Evolutionary conservation across 83 land plant genomes (phyloP).

Genomic region (Picea mariana): DNA sequence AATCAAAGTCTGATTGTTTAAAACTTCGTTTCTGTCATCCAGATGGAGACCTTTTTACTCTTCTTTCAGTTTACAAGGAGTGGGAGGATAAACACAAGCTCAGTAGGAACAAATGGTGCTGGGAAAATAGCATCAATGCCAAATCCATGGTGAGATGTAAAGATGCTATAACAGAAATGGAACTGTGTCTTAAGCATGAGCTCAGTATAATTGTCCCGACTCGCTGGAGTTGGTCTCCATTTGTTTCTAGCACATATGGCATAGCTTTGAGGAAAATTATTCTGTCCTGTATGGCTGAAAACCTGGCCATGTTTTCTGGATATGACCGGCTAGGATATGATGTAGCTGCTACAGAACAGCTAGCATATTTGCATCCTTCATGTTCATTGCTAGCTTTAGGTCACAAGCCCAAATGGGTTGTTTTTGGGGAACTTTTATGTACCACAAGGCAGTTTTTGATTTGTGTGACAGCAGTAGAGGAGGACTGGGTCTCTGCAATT

Average conservation of each 20-base stretch:
- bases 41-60: conserved; percentile 80
- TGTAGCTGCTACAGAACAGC: too few species aligned
- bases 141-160: too few species aligned
- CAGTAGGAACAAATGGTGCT: conserved; percentile 20
- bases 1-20: conserved; percentile 66
- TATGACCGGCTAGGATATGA: too few species aligned
- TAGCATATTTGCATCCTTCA: too few species aligned
- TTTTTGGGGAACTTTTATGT: conserved; percentile 66
- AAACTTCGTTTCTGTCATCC: conserved; percentile 80
- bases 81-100: conserved; percentile 48
- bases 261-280: conserved; percentile 42
- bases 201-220: too few species aligned
- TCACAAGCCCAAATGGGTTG: conserved; percentile 71
- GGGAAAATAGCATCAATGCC: too few species aligned
- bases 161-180: too few species aligned
- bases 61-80: conserved; percentile 71
- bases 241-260: conserved; percentile 26
- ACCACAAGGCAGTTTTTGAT: conserved; percentile 8
- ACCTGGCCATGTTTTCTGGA: too few species aligned
- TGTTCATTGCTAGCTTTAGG: too few species aligned
- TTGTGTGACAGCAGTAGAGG: too few species aligned
- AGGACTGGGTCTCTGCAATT: too few species aligned
- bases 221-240: conserved; percentile 41
- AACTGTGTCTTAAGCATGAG: conserved; percentile 31
- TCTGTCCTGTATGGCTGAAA: too few species aligned